Evolutionary conservation across 805 yeast genomes (phyloP), one percentile per base, ranked within the genome.

Genomic region (Kuraishia capsulata): DNA sequence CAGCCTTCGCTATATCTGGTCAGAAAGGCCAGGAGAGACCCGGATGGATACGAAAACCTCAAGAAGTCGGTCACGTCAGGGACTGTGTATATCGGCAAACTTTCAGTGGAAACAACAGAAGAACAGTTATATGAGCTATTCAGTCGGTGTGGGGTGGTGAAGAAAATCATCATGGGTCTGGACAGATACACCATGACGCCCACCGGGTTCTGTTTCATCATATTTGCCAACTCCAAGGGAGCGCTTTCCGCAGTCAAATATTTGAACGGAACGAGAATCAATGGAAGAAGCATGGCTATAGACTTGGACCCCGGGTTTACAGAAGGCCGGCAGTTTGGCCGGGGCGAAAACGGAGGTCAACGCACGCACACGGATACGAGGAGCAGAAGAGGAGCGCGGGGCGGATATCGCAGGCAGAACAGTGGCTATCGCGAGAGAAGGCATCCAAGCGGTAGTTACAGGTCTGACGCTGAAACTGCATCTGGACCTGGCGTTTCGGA

Each of bases 261-360:
- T 52, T 63, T 92, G 36, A 79, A 85, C 48, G 81, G 78, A 39
- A 87, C 96, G 0, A 80, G 79, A 50, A 71, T 92, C 38, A 96
- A 90, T 52, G 95, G 89, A 37, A 78, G 85, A 44, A 65, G 70
- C 29, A 72, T 92, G 52, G 81, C 82, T 29, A 85, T 90, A 36
- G 98, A 92, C 61, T 67, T 94, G 49, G 98, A 92, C 54, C 96
- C 97, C 0, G 98, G 98, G 0, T 92, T 90, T 56, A 77, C 73
- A 44, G 97, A 90, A 49, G 98, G 98, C 1, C 70, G 98, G 47
- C 97, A 92, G 55, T 92, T 79, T 54, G 98, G 98, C 17, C 72
- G 98, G 51, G 97, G 97, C 34, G 70, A 73, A 13, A 78, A 76
- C 44, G 98, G 98, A 41, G 97, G 97, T 2, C 98, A 92, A 56